Percentiles rank a stretch among this genome's conserved stretches.
phyloP scores from a whole-genome alignment of 257 asterid species.

The Nyctanthes arbortristis region DNA sequence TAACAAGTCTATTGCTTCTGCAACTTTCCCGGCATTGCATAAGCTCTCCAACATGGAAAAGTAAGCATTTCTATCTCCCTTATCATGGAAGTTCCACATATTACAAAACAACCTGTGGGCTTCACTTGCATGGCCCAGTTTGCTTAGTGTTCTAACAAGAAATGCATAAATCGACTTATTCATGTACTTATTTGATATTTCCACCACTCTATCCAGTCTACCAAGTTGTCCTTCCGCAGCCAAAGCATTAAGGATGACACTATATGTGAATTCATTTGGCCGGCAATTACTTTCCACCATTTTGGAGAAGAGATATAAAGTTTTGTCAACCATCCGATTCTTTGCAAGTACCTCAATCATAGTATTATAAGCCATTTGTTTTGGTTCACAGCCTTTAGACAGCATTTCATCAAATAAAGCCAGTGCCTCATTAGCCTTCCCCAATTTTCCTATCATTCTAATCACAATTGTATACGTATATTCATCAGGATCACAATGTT shows the following conservation, averaged over 20 bases:
- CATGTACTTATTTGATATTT: constrained; percentile 72
- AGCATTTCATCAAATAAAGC: constrained; percentile 80
- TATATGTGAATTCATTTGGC: constrained; percentile 88
- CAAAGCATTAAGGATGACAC: constrained; percentile 65
- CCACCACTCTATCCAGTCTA: constrained; percentile 77
- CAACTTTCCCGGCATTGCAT: constrained; percentile 67
- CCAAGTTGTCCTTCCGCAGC: constrained; percentile 78
- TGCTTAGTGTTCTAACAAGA: constrained; percentile 73
- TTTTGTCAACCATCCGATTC: constrained; percentile 62
- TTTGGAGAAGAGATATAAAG: constrained; percentile 65
- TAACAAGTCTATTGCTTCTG: constrained; percentile 85
- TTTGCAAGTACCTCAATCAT: constrained; percentile 75
- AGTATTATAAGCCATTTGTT: constrained; percentile 82
- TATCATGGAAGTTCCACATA: constrained; percentile 90
- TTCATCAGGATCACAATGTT: constrained; percentile 77
- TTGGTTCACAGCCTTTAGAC: constrained; percentile 64
- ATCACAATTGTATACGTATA: constrained; percentile 84
- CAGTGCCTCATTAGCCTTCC: constrained; percentile 65
- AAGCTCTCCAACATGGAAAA: constrained; percentile 81
- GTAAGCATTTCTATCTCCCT: constrained; percentile 88
- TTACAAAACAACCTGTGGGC: constrained; percentile 89
- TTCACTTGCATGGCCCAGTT: constrained; percentile 80
- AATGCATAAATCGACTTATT: constrained; percentile 80
- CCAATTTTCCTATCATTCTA: constrained; percentile 73
- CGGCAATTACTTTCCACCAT: constrained; percentile 86